A percentile compares a stretch with the other conserved stretches of the same genome.
phyloP scores from a whole-genome alignment of 257 asterid species.

The Gynochthodes officinalis region DNA sequence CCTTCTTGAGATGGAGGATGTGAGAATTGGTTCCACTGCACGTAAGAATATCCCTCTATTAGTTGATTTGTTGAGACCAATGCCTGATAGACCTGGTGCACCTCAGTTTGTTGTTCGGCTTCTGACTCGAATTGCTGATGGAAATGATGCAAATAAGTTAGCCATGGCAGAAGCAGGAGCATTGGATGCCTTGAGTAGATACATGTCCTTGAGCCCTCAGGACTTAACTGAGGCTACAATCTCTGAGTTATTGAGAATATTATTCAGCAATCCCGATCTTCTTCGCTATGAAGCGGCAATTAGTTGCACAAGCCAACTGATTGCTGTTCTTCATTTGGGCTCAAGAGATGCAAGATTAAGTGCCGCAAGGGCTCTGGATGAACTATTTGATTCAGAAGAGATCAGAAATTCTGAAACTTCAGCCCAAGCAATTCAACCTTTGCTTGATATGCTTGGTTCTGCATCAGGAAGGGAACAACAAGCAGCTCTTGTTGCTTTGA shows the following conservation, averaged over 20 bases:
- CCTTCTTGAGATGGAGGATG: constrained; percentile 69
- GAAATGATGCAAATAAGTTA: constrained; percentile 63
- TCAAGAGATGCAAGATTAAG: constrained; percentile 74
- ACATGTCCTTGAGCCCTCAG: constrained; percentile 83
- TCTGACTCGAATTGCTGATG: constrained; percentile 72
- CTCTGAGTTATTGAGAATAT: constrained; percentile 66
- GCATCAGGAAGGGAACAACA: constrained; percentile 54
- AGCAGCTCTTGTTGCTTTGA: constrained; percentile 67
- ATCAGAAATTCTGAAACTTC: constrained; percentile 71
- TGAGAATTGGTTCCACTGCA: constrained; percentile 65
- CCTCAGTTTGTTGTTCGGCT: constrained; percentile 67
- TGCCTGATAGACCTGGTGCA: constrained; percentile 82
- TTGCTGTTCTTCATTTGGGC: constrained; percentile 90
- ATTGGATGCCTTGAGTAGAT: constrained; percentile 71
- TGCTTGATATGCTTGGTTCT: constrained; percentile 69
- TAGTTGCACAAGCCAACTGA: constrained; percentile 66
- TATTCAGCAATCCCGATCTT: constrained; percentile 63
- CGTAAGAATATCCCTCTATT: constrained; percentile 66
- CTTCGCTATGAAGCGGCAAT: constrained; percentile 54
- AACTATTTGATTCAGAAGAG: constrained; percentile 62
- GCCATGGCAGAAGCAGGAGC: constrained; percentile 86
- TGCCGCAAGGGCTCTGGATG: constrained; percentile 67
- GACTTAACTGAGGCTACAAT: constrained; percentile 72
- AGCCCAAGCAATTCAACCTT: constrained; percentile 74
- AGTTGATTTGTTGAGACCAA: constrained; percentile 83